Evolutionary conservation across 2,329 filamentous ascomycete species (phyloP).

Genomic region (Diaporthe ampelina): DNA sequence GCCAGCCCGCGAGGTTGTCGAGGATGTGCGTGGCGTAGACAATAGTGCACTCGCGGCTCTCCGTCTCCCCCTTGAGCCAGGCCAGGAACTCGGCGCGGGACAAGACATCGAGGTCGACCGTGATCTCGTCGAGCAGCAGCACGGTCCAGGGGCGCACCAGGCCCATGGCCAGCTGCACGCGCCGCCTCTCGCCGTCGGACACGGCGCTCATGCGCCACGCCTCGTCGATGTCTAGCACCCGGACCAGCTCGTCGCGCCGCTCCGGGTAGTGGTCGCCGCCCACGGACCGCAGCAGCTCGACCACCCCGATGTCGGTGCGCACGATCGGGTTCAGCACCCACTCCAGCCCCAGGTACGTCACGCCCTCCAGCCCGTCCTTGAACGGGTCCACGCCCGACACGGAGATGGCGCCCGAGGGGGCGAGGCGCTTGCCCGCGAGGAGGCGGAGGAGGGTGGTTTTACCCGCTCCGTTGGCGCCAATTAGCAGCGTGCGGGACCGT

Average conservation of each 20-base stretch:
- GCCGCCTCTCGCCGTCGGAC: slow-evolving; percentile 88
- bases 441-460: slow-evolving; percentile 97
- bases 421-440: slow-evolving; percentile 93
- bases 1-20: slow-evolving; percentile 95
- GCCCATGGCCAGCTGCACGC: slow-evolving; percentile 97
- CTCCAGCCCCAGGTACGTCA: slow-evolving; percentile 96
- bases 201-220: slow-evolving; percentile 97
- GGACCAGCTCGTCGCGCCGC: slow-evolving; percentile 87
- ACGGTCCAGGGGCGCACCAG: slow-evolving; percentile 92
- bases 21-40: slow-evolving; percentile 98
- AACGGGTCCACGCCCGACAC: slow-evolving; percentile 93
- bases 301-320: slow-evolving; percentile 92
- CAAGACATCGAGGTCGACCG: slow-evolving; percentile 93
- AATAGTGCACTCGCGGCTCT: slow-evolving; percentile 85
- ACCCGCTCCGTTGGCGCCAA: slow-evolving; percentile 96
- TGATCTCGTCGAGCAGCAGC: slow-evolving; percentile 94
- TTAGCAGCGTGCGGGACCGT: slow-evolving; percentile 88
- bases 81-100: slow-evolving; percentile 86
- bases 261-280: slow-evolving; percentile 87
- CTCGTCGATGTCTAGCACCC: slow-evolving; percentile 91
- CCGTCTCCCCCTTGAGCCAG: slow-evolving; percentile 90
- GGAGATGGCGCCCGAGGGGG: slow-evolving; percentile 79
- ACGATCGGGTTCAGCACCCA: slow-evolving; percentile 99
- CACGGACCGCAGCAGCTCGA: slow-evolving; percentile 85
- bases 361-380: slow-evolving; percentile 88